Conservation (phyloP, 2,329 filamentous ascomycete genomes). For the Ophiostoma ulmi region DNA sequence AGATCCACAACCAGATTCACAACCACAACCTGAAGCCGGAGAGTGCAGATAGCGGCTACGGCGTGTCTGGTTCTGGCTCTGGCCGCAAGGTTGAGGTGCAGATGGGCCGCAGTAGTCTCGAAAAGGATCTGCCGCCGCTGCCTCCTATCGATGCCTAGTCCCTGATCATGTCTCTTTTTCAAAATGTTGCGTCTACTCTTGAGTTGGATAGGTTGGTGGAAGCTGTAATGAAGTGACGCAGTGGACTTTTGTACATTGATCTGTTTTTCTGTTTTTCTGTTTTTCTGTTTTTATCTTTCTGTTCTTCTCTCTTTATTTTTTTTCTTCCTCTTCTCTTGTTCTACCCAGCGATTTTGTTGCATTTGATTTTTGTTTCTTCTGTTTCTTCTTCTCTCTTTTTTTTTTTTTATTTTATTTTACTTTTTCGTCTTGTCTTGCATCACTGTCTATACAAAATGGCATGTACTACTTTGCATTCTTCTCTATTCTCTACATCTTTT, state of each 20-base stretch:
- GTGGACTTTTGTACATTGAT: slow-evolving; percentile 25
- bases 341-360: not conserved
- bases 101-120: slow-evolving; percentile 52
- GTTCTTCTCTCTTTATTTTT: slow-evolving; percentile 24
- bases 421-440: not conserved
- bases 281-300: slow-evolving; percentile 21
- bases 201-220: slow-evolving; percentile 17
- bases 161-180: slow-evolving; percentile 19
- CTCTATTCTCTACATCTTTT: not conserved
- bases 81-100: slow-evolving; percentile 35
- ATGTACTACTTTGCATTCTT: slow-evolving; percentile 5
- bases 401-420: not conserved
- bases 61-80: slow-evolving; percentile 31
- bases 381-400: not conserved
- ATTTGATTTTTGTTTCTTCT: slow-evolving; percentile 4
- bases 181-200: not conserved
- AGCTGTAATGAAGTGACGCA: slow-evolving; percentile 9
- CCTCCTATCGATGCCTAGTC: slow-evolving; percentile 34
- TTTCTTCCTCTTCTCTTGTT: not conserved
- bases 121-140: slow-evolving; percentile 56
- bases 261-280: slow-evolving; percentile 20
- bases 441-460: slow-evolving; percentile 6
- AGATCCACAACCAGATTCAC: slow-evolving; percentile 36
- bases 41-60: slow-evolving; percentile 47
- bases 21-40: slow-evolving; percentile 38